Percentiles rank a stretch among this genome's conserved stretches.
Conservation (phyloP, 176 grass and related monocot species). For the Coix lacrymajobi region DNA sequence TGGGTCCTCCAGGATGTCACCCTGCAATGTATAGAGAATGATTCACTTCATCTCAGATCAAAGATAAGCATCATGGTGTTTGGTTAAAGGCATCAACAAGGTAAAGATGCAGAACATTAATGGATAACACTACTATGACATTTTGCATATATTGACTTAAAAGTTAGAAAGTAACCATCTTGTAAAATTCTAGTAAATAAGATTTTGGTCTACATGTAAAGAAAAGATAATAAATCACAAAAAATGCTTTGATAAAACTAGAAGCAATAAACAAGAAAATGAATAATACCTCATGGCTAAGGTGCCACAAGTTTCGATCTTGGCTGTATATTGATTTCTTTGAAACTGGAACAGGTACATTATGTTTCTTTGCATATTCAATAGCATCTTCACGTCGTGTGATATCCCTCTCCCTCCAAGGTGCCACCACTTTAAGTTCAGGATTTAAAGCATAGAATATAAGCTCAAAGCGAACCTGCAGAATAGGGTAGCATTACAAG, state of each 20-base stretch:
- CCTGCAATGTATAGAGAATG: constrained; percentile 46
- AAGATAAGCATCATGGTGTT: not conserved
- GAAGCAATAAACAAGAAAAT: not conserved
- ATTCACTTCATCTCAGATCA: not conserved
- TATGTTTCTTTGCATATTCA: constrained; percentile 90
- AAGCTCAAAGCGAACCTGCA: constrained; percentile 95
- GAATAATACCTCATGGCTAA: constrained; percentile 89
- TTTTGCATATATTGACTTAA: not conserved
- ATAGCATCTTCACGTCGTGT: constrained; percentile 97
- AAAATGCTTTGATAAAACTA: not conserved
- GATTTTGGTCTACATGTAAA: not conserved
- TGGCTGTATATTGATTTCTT: constrained; percentile 99
- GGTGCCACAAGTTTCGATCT: constrained; percentile 96
- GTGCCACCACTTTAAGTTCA: constrained; percentile 91
- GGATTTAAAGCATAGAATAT: constrained; percentile 96
- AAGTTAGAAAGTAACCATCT: not conserved
- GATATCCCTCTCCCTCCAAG: constrained; percentile 99
- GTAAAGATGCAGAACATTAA: not conserved
- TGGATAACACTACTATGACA: not conserved
- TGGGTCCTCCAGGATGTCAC: constrained; percentile 96
- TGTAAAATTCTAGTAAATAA: not conserved
- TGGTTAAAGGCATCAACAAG: not conserved
- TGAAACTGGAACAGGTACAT: constrained; percentile 86
- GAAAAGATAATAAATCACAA: not conserved
- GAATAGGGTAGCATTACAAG: constrained; percentile 36